These are phyloP conservation scores for Chrysochromulina parva DNA, from an alignment of 78 protist species.

Conservation along the genomic window DNA sequence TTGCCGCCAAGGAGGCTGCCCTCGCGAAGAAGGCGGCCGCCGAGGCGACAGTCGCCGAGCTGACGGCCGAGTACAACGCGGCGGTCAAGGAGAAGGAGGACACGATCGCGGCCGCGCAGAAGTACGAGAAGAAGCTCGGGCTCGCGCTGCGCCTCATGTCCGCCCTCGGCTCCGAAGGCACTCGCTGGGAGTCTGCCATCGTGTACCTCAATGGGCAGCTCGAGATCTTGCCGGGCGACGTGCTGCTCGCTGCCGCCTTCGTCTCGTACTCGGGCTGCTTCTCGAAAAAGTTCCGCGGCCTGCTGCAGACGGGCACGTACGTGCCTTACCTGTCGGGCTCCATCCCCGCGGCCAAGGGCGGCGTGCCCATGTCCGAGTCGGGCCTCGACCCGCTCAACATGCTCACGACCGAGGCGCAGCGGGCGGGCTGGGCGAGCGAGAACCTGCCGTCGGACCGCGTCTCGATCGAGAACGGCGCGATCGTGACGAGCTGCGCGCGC, in stretches of 20 bases:
- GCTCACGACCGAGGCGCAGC: constrained; percentile 54
- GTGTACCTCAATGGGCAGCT: background rate
- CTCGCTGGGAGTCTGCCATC: constrained; percentile 62
- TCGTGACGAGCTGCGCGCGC: constrained; percentile 57
- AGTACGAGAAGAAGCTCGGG: constrained; percentile 51
- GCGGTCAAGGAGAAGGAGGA: constrained; percentile 49
- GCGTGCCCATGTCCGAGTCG: constrained; percentile 3
- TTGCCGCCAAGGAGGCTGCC: constrained; percentile 51
- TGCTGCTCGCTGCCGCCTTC: constrained; percentile 72
- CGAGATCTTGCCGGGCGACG: constrained; percentile 66
- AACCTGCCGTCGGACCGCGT: constrained; percentile 88
- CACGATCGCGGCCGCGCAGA: constrained; percentile 55
- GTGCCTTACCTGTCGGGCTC: background rate
- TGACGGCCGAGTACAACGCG: constrained; percentile 38
- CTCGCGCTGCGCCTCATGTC: constrained; percentile 69
- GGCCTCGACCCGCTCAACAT: constrained; percentile 27
- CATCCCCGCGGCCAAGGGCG: background rate
- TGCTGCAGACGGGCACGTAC: constrained; percentile 9
- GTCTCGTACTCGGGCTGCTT: constrained; percentile 77
- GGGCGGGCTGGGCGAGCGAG: constrained; percentile 79
- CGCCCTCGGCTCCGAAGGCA: constrained; percentile 64
- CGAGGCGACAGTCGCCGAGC: constrained; percentile 50
- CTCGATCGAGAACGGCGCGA: constrained; percentile 85
- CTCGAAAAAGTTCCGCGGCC: constrained; percentile 52
- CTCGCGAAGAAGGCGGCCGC: constrained; percentile 26